These are phyloP conservation scores for Magnolia officinalis DNA, from an alignment of 164 flowering plant genomes.

Conservation along the genomic window DNA sequence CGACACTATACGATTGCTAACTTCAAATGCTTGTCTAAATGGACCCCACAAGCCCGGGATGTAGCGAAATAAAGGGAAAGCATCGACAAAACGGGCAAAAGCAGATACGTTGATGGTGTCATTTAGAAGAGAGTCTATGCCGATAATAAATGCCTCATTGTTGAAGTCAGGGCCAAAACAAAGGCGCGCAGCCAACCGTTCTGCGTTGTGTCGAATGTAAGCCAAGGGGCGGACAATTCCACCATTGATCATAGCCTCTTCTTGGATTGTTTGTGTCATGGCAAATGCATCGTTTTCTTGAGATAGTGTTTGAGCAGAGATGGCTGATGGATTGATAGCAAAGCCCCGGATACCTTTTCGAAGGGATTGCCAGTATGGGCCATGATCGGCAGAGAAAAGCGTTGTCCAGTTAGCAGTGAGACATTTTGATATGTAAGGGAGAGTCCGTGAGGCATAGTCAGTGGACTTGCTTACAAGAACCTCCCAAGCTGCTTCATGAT, in stretches of 20 bases:
- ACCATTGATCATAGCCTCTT: too few relatives aligned
- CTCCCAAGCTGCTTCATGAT: constrained; percentile 11
- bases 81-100: constrained; percentile 6
- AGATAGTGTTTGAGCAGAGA: too few relatives aligned
- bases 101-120: constrained; percentile 7
- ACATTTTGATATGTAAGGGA: neutral
- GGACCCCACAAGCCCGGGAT: constrained; percentile 11
- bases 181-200: too few relatives aligned
- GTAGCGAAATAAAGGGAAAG: constrained; percentile 6
- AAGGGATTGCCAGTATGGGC: too few relatives aligned
- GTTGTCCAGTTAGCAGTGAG: neutral
- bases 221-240: too few relatives aligned
- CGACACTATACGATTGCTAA: constrained; percentile 3
- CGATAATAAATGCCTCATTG: neutral
- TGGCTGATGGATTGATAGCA: too few relatives aligned
- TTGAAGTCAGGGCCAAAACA: neutral
- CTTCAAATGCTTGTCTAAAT: neutral
- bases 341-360: neutral
- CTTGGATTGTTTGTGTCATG: too few relatives aligned
- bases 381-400: too few relatives aligned
- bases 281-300: too few relatives aligned
- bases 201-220: too few relatives aligned
- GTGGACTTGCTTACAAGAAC: constrained; percentile 8
- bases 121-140: constrained; percentile 6
- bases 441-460: neutral